Percentiles rank a stretch among this genome's conserved stretches.
Conservation (phyloP, 2,329 filamentous ascomycete genomes). For the Drechslerella dactyloides region DNA sequence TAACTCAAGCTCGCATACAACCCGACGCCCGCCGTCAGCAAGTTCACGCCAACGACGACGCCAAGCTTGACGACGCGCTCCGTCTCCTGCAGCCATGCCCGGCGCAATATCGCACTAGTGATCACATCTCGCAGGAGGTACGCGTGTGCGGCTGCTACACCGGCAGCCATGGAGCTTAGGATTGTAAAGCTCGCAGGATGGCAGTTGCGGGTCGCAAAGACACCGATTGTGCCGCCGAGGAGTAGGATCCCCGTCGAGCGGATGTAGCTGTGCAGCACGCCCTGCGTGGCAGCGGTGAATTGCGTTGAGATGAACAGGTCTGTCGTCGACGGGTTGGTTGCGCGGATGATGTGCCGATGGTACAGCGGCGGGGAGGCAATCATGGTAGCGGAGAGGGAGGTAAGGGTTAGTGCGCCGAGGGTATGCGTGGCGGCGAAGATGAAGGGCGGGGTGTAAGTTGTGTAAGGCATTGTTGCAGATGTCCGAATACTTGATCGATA, state of each 20-base stretch:
- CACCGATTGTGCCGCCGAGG: constrained; percentile 34
- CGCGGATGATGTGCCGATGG: constrained; percentile 48
- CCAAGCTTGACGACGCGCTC: constrained; percentile 36
- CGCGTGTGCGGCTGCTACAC: constrained; percentile 30
- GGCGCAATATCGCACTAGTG: constrained; percentile 22
- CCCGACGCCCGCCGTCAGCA: constrained; percentile 20
- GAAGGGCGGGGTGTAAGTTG: constrained; percentile 43
- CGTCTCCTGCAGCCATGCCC: constrained; percentile 38
- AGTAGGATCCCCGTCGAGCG: constrained; percentile 36
- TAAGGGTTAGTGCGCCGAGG: constrained; percentile 30
- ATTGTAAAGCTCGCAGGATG: constrained; percentile 30
- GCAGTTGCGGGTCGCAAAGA: constrained; percentile 31
- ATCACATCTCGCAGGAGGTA: constrained; percentile 24
- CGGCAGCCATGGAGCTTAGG: constrained; percentile 21
- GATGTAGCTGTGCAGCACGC: constrained; percentile 34
- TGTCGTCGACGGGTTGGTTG: constrained; percentile 34
- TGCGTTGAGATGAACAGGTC: constrained; percentile 48
- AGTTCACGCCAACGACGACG: constrained; percentile 35
- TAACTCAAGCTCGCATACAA: constrained; percentile 42
- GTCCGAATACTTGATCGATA: constrained; percentile 3
- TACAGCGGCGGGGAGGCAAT: constrained; percentile 34
- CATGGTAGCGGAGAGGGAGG: constrained; percentile 37
- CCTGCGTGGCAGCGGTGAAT: constrained; percentile 46
- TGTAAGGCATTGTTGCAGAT: background rate
- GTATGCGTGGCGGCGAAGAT: constrained; percentile 44